phyloP scores from a whole-genome alignment of 1,139 yeast genomes.

The Sugiyamaella paludigena region DNA sequence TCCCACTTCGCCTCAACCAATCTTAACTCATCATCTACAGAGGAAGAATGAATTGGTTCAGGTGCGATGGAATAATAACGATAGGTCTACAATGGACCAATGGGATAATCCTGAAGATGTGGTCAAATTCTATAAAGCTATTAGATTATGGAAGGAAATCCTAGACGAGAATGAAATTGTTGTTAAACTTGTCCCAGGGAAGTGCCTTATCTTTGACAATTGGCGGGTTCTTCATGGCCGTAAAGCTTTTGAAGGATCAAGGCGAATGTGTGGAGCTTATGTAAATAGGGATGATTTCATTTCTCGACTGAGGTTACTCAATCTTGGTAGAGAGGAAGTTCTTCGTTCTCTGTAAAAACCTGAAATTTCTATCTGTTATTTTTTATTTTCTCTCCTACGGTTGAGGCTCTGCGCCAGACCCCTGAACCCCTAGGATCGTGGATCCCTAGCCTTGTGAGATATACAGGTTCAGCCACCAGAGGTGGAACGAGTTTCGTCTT shows the following conservation, averaged over 20 bases:
- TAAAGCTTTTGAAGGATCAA: slow-evolving; percentile 64
- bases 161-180: slow-evolving; percentile 57
- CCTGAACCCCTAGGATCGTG: no score
- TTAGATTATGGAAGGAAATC: slow-evolving; percentile 55
- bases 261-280: slow-evolving; percentile 78
- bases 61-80: slow-evolving; percentile 75
- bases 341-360: slow-evolving; percentile 40
- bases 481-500: no score
- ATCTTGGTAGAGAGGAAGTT: slow-evolving; percentile 52
- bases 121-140: slow-evolving; percentile 58
- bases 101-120: slow-evolving; percentile 56
- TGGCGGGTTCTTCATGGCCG: slow-evolving; percentile 77
- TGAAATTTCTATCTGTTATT: no score
- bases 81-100: slow-evolving; percentile 62
- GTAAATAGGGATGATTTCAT: slow-evolving; percentile 68
- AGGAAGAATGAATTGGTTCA: slow-evolving; percentile 54
- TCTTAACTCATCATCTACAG: slow-evolving; percentile 53
- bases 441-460: no score
- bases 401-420: no score
- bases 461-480: no score
- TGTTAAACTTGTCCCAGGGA: slow-evolving; percentile 64
- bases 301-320: slow-evolving; percentile 52
- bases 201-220: slow-evolving; percentile 67
- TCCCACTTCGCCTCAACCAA: slow-evolving; percentile 56
- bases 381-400: no score